Conservation (phyloP, 495 filamentous ascomycete genomes). For the Hypoxylon crocopeplum region DNA sequence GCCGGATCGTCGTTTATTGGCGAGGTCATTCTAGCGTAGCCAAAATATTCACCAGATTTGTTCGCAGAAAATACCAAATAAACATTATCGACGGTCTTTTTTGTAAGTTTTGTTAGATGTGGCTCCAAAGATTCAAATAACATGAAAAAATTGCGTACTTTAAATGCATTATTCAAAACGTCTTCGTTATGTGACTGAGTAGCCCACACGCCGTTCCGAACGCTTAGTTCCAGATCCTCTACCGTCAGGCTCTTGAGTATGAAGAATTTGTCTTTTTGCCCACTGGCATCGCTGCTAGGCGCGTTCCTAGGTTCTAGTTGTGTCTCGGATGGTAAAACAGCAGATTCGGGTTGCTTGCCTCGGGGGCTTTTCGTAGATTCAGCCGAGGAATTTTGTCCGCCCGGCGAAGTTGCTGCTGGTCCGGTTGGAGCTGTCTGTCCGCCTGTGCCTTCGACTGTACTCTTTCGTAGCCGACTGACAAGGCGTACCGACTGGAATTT, state of each 20-base stretch:
- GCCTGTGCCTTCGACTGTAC: conserved; percentile 55
- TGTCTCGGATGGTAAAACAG: conserved; percentile 19
- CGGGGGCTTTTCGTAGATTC: conserved; percentile 32
- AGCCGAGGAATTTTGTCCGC: conserved; percentile 30
- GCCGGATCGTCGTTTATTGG: conserved; percentile 78
- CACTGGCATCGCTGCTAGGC: conserved; percentile 19
- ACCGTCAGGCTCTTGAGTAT: conserved; percentile 93
- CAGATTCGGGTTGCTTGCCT: conserved; percentile 21
- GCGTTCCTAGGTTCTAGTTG: conserved; percentile 17
- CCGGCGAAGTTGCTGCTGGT: conserved; percentile 50
- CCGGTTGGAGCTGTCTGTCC: conserved; percentile 60
- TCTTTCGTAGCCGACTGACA: conserved; percentile 88
- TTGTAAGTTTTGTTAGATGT: conserved; percentile 19
- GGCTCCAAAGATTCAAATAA: not conserved
- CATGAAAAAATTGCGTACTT: conserved; percentile 61
- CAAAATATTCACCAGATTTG: conserved; percentile 97
- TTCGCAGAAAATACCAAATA: conserved; percentile 97
- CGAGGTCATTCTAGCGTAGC: conserved; percentile 92
- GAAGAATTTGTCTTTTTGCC: conserved; percentile 77
- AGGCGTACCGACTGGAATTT: conserved; percentile 85
- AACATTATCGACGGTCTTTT: conserved; percentile 80
- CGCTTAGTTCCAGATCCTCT: conserved; percentile 93
- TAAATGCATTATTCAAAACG: conserved; percentile 80
- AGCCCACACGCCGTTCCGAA: conserved; percentile 87
- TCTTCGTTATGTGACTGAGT: conserved; percentile 94